Conservation (phyloP, 768 basidiomycete species). For the Coprinopsis marcescibilis region DNA sequence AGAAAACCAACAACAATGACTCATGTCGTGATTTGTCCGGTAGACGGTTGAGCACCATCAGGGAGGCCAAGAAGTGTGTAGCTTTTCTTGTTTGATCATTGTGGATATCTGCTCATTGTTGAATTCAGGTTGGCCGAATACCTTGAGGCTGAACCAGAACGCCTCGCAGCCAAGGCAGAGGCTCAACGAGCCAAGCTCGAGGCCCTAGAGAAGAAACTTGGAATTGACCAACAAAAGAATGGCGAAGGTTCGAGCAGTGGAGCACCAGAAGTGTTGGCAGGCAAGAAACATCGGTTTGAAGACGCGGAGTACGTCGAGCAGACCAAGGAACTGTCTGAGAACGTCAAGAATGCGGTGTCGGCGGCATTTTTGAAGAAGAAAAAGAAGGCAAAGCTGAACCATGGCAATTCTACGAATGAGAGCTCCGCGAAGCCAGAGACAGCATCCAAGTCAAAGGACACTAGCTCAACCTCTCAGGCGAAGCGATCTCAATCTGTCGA, state of each 20-base stretch:
- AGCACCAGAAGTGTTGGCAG: conserved; percentile 44
- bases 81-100: not conserved
- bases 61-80: conserved; percentile 88
- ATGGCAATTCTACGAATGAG: not conserved
- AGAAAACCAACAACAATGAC: conserved; percentile 93
- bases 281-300: conserved; percentile 86
- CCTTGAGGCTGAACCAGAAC: conserved; percentile 77
- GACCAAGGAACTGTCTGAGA: conserved; percentile 84
- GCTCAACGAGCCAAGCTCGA: conserved; percentile 80
- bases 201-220: conserved; percentile 77
- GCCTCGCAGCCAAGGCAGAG: conserved; percentile 71
- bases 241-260: conserved; percentile 20
- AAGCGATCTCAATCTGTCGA: no score
- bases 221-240: conserved; percentile 42
- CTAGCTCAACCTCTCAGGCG: no score
- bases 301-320: conserved; percentile 91
- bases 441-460: not conserved
- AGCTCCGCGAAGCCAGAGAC: not conserved
- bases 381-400: conserved; percentile 13
- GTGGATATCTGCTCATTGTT: not conserved
- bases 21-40: conserved; percentile 91
- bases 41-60: conserved; percentile 85
- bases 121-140: conserved; percentile 69
- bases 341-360: conserved; percentile 85
- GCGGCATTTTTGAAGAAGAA: conserved; percentile 34